Conservation (phyloP, 202 grass and related monocot species). For the Miscanthus sacchariflorus region DNA sequence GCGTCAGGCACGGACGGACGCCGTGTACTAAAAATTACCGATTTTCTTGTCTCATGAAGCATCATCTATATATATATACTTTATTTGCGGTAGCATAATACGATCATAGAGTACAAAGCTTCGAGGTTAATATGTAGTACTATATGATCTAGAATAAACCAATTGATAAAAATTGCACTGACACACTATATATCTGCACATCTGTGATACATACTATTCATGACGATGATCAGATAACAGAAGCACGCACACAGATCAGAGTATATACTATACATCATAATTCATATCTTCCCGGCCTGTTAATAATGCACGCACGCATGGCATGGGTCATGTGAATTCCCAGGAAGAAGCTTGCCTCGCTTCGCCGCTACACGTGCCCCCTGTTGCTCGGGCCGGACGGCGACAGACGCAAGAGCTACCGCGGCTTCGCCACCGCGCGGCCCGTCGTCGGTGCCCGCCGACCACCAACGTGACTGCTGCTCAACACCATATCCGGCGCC, state of each 20-base stretch:
- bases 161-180: neutral
- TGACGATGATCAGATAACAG: neutral
- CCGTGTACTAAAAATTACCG: too few relatives aligned
- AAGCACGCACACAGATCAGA: neutral
- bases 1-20: too few relatives aligned
- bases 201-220: neutral
- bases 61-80: too few relatives aligned
- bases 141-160: too few relatives aligned
- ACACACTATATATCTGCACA: neutral
- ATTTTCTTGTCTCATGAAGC: too few relatives aligned
- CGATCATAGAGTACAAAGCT: too few relatives aligned
- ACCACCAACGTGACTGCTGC: neutral
- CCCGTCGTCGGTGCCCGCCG: neutral
- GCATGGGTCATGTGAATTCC: neutral
- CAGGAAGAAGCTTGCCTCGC: neutral
- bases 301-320: neutral
- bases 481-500: too few relatives aligned
- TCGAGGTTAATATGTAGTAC: too few relatives aligned
- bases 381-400: constrained; percentile 50
- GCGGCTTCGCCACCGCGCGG: neutral
- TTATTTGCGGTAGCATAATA: too few relatives aligned
- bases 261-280: neutral
- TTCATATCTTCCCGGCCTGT: too few relatives aligned
- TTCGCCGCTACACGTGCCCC: constrained; percentile 24
- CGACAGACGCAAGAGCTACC: constrained; percentile 4